A percentile compares a stretch with the other conserved stretches of the same genome.
phyloP scores from a whole-genome alignment of 73 alveolate species.

The Blepharisma japonicum region DNA sequence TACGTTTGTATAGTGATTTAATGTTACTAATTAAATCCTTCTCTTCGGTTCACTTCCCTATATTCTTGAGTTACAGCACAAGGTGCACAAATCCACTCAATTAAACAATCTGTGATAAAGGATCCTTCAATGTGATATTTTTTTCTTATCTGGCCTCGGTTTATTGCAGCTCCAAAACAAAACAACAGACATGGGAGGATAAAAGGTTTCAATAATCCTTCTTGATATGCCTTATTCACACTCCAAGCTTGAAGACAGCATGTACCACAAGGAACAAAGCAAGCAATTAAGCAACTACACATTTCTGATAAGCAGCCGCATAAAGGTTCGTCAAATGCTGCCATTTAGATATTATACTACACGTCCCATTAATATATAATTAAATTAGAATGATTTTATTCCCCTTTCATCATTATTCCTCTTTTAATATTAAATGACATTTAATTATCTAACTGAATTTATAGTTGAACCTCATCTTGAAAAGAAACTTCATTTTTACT shows the following conservation, averaged over 20 bases:
- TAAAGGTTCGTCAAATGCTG: background rate
- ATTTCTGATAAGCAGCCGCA: background rate
- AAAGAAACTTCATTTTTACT: slow-evolving; percentile 68
- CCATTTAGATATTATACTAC: too few relatives aligned
- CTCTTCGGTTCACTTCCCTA: background rate
- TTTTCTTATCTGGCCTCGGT: slow-evolving; percentile 6
- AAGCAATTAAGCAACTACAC: background rate
- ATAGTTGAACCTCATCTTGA: slow-evolving; percentile 30
- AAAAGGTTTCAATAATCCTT: slow-evolving; percentile 12
- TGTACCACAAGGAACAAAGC: background rate
- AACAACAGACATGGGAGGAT: background rate
- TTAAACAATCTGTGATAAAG: background rate
- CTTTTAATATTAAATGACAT: too few relatives aligned
- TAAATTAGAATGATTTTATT: too few relatives aligned
- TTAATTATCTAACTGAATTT: background rate
- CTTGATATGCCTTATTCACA: background rate
- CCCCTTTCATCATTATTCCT: too few relatives aligned
- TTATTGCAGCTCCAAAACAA: slow-evolving; percentile 11
- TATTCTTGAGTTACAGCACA: slow-evolving; percentile 18
- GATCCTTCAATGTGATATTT: background rate
- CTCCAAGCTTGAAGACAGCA: background rate
- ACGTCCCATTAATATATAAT: too few relatives aligned
- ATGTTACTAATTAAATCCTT: too few relatives aligned
- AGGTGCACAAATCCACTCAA: background rate
- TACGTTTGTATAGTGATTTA: too few relatives aligned